These are phyloP conservation scores for Sugiyamaella lignohabitans DNA, from an alignment of 805 yeast species.

Conservation along the genomic window DNA sequence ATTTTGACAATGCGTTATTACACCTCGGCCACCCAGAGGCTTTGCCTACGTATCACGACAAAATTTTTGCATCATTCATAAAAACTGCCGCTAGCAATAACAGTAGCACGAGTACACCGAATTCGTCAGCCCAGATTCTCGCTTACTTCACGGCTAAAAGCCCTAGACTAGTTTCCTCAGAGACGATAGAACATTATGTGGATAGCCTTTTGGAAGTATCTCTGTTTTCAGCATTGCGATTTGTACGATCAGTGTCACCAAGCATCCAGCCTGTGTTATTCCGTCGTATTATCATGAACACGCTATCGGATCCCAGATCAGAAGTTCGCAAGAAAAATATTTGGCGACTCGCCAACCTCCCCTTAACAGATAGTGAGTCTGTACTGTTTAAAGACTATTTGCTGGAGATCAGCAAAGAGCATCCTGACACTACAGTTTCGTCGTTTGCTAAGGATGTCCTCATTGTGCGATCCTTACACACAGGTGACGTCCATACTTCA, in stretches of 20 bases:
- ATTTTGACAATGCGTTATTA: conserved; percentile 12
- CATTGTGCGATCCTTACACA: conserved; percentile 17
- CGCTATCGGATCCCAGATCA: conserved; percentile 9
- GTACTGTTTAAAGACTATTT: conserved; percentile 10
- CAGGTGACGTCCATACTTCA: conserved; percentile 12
- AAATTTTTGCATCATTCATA: conserved; percentile 10
- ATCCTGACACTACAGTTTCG: neutral
- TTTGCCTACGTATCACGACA: conserved; percentile 12
- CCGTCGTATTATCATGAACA: conserved; percentile 9
- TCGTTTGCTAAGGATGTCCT: conserved; percentile 17
- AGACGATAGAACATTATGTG: conserved; percentile 11
- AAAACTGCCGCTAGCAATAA: neutral
- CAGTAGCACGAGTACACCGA: no score
- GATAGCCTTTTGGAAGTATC: conserved; percentile 13
- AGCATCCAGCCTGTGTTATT: conserved; percentile 8
- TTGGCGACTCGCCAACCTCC: conserved; percentile 21
- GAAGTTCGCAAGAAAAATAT: conserved; percentile 4
- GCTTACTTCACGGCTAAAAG: conserved; percentile 12
- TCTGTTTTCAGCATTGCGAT: conserved; percentile 13
- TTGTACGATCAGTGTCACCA: conserved; percentile 14
- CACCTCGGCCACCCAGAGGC: conserved; percentile 18
- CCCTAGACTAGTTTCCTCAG: conserved; percentile 9
- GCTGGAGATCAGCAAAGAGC: conserved; percentile 4
- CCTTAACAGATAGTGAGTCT: conserved; percentile 14
- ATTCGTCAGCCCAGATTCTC: conserved; percentile 4